Conservation (phyloP, 108 stramenopile genomes). For the Parmales sp. region DNA sequence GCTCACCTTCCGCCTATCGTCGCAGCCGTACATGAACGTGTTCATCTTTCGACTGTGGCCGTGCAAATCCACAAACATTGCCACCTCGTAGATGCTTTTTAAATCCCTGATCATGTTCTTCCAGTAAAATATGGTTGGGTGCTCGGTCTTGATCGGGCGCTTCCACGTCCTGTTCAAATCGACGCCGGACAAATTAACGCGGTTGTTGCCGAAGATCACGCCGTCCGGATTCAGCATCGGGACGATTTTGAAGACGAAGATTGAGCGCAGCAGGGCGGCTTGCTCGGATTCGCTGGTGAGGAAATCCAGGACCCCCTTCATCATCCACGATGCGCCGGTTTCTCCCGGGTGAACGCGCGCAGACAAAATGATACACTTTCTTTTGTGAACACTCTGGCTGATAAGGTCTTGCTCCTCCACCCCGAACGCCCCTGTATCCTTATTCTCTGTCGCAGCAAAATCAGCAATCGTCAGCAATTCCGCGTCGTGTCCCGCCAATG, state of each 20-base stretch:
- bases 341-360: constrained; percentile 50
- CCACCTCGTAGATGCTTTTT: constrained; percentile 15
- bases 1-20: constrained; percentile 8
- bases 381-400: background rate
- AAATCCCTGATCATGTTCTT: constrained; percentile 22
- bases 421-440: constrained; percentile 7
- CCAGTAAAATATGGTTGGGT: constrained; percentile 30
- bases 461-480: constrained; percentile 46
- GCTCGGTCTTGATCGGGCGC: constrained; percentile 14
- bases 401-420: background rate
- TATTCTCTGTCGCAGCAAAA: background rate
- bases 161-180: constrained; percentile 46
- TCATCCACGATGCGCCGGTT: constrained; percentile 41
- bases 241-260: constrained; percentile 40
- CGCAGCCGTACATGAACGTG: constrained; percentile 37
- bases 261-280: constrained; percentile 26
- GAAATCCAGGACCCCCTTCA: constrained; percentile 45
- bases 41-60: constrained; percentile 42
- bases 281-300: constrained; percentile 19
- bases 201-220: constrained; percentile 46
- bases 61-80: constrained; percentile 43
- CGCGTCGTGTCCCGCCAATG: constrained; percentile 41
- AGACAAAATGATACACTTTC: constrained; percentile 12
- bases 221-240: constrained; percentile 58
- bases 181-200: constrained; percentile 36